These are phyloP conservation scores for Delphinella strobiligena DNA, from an alignment of 2,329 filamentous ascomycete genomes.

Conservation along the genomic window DNA sequence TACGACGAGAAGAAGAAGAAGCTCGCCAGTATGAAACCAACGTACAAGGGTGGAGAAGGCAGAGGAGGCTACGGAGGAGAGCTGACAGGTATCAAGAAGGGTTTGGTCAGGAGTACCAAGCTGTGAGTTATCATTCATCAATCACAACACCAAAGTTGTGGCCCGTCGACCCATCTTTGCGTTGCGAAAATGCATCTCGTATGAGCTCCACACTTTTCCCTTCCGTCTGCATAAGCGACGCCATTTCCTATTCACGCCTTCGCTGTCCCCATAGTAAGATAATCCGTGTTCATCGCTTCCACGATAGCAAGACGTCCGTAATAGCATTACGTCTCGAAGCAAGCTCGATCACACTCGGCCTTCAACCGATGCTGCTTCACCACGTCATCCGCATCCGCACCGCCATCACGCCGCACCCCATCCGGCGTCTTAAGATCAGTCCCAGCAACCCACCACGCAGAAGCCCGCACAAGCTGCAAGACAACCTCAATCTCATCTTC, in stretches of 20 bases:
- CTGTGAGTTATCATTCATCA: constrained; percentile 36
- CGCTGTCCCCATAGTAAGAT: no score
- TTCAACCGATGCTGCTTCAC: no score
- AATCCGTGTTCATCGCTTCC: no score
- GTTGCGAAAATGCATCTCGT: no score
- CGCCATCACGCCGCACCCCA: constrained; percentile 8
- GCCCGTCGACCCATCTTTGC: no score
- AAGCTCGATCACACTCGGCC: no score
- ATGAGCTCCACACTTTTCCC: no score
- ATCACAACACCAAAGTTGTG: neutral
- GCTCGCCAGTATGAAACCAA: constrained; percentile 69
- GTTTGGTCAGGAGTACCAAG: constrained; percentile 86
- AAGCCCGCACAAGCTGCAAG: constrained; percentile 58
- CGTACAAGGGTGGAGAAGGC: constrained; percentile 77
- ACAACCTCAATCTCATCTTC: constrained; percentile 56
- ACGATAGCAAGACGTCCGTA: no score
- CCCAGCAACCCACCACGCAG: constrained; percentile 53
- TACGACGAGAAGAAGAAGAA: constrained; percentile 98
- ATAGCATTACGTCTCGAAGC: no score
- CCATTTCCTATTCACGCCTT: no score
- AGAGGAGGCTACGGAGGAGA: constrained; percentile 83
- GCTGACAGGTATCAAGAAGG: constrained; percentile 87
- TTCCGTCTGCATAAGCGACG: no score
- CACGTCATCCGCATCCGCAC: neutral
- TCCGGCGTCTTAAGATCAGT: constrained; percentile 15